A percentile compares a stretch with the other conserved stretches of the same genome.
Conservation (phyloP, 2,329 filamentous ascomycete genomes). For the Neofusicoccum ribis region DNA sequence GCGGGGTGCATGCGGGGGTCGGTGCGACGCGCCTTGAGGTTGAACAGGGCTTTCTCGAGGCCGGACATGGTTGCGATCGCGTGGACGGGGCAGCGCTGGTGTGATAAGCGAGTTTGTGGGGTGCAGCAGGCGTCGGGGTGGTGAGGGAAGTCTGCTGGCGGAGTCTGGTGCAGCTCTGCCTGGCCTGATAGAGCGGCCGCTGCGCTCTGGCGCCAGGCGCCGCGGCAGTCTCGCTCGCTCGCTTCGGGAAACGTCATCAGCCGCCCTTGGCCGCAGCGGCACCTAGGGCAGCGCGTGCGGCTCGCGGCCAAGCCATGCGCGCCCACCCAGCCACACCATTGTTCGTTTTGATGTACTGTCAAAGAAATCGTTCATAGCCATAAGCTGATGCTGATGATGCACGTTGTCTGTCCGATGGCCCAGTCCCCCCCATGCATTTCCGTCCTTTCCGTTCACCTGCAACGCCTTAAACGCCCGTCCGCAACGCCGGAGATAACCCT, state of each 20-base stretch:
- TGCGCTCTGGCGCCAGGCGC: not conserved
- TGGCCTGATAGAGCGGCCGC: not conserved
- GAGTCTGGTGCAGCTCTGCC: slow-evolving; percentile 11
- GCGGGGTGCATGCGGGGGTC: slow-evolving; percentile 12
- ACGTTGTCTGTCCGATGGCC: not conserved
- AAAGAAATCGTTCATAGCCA: slow-evolving; percentile 1
- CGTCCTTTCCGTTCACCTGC: not conserved
- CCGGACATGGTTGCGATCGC: slow-evolving; percentile 53
- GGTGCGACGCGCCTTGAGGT: slow-evolving; percentile 53
- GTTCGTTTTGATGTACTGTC: not conserved
- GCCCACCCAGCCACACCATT: not conserved
- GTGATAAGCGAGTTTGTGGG: not conserved
- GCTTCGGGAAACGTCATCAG: slow-evolving; percentile 18
- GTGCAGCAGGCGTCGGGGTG: not conserved
- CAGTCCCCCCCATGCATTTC: not conserved
- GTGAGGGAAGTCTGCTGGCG: not conserved
- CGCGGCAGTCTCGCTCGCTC: not conserved
- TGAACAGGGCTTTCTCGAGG: slow-evolving; percentile 63
- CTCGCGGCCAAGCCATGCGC: not conserved
- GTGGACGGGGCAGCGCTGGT: not conserved
- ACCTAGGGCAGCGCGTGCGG: not conserved
- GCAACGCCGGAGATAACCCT: slow-evolving; percentile 8
- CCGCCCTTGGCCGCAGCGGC: not conserved
- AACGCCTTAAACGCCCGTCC: slow-evolving; percentile 18
- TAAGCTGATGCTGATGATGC: not conserved